Conservation (phyloP, 441 rosid species). For the Jatropha podagrica region DNA sequence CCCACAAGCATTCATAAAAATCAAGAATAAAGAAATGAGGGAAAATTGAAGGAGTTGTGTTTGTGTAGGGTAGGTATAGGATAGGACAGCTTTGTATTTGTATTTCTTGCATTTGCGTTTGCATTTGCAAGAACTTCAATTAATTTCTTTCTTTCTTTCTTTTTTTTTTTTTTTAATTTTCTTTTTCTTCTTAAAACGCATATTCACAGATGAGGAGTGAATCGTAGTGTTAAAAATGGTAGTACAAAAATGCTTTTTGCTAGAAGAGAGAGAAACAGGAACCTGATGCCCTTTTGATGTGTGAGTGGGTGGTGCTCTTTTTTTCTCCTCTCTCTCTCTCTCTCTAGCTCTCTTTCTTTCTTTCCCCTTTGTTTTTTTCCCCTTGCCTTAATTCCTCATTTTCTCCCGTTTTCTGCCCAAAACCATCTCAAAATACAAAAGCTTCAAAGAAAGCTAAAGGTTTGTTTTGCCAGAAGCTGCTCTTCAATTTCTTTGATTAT, state of each 20-base stretch:
- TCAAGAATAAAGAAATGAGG: constrained; percentile 35
- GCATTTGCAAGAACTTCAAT: neutral
- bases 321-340: constrained; percentile 25
- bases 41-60: constrained; percentile 24
- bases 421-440: constrained; percentile 4
- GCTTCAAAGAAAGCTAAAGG: constrained; percentile 11
- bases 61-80: constrained; percentile 46
- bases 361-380: neutral
- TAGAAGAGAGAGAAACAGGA: constrained; percentile 30
- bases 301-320: constrained; percentile 75
- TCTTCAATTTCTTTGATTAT: neutral
- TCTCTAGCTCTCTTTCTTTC: constrained; percentile 8
- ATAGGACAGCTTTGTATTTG: constrained; percentile 40
- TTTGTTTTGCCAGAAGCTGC: constrained; percentile 15
- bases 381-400: constrained; percentile 1
- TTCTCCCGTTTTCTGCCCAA: constrained; percentile 14
- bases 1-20: constrained; percentile 16
- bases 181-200: constrained; percentile 13
- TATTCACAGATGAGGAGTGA: constrained; percentile 32
- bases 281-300: constrained; percentile 82
- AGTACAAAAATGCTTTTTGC: constrained; percentile 30
- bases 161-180: neutral
- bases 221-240: constrained; percentile 28
- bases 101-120: neutral
- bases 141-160: neutral